Conservation (phyloP, 2,329 filamentous ascomycete species). For the Talaromyces funiculosus region DNA sequence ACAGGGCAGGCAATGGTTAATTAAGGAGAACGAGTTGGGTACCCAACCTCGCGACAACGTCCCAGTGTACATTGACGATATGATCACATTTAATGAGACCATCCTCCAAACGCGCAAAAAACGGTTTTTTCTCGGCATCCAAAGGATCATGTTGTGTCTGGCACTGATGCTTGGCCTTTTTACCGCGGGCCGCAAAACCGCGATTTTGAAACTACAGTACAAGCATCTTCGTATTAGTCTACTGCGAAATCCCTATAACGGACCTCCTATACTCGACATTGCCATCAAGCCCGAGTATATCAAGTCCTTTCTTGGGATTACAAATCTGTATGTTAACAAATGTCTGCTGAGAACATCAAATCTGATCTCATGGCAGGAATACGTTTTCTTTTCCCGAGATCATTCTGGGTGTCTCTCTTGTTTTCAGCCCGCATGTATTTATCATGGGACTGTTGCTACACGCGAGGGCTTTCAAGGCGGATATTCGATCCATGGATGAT, state of each 20-base stretch:
- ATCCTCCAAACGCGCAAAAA: conserved; percentile 19
- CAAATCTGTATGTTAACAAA: conserved; percentile 18
- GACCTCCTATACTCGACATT: conserved; percentile 18
- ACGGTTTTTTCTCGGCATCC: conserved; percentile 19
- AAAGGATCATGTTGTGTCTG: conserved; percentile 20
- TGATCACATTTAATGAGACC: conserved; percentile 20
- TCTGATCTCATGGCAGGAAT: conserved; percentile 1
- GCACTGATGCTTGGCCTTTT: conserved; percentile 17
- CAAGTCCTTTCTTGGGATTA: conserved; percentile 22
- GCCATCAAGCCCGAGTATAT: conserved; percentile 19
- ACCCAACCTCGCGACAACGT: conserved; percentile 15
- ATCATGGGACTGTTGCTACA: conserved; percentile 22
- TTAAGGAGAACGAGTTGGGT: neutral
- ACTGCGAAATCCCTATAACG: conserved; percentile 17
- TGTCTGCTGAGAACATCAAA: neutral
- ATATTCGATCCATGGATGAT: conserved; percentile 18
- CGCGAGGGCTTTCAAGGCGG: conserved; percentile 14
- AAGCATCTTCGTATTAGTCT: conserved; percentile 19
- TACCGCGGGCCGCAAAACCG: conserved; percentile 18
- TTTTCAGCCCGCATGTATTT: conserved; percentile 19
- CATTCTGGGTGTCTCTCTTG: conserved; percentile 11
- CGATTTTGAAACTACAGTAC: conserved; percentile 19
- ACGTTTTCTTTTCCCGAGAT: neutral
- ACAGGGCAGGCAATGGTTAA: neutral
- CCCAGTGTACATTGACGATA: conserved; percentile 21